These are phyloP conservation scores for Candida cerambycidarum DNA, from an alignment of 805 yeast genomes.

Conservation along the genomic window DNA sequence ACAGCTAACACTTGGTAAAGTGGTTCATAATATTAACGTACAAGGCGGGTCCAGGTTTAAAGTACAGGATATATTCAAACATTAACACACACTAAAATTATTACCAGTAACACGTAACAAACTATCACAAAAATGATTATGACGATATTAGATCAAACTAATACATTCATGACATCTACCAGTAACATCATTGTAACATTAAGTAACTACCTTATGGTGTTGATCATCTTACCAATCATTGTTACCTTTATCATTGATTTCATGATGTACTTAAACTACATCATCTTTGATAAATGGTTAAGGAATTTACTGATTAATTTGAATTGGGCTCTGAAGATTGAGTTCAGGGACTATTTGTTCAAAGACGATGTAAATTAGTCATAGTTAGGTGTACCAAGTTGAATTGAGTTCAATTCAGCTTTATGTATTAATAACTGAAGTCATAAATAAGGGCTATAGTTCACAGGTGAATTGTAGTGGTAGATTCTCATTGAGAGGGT, in stretches of 20 bases:
- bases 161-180: background rate
- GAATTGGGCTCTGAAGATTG: constrained; percentile 3
- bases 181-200: background rate
- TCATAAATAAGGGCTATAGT: no score
- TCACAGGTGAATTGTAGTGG: background rate
- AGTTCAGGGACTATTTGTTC: constrained; percentile 3
- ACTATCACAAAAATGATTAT: background rate
- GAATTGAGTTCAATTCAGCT: no score
- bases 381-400: no score
- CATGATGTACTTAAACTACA: constrained; percentile 5
- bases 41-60: no score
- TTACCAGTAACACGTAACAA: no score
- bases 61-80: no score
- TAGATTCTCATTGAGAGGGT: no score
- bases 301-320: background rate
- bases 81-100: no score
- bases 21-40: no score
- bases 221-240: constrained; percentile 3
- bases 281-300: constrained; percentile 1
- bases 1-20: no score
- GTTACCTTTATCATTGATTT: constrained; percentile 3
- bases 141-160: background rate
- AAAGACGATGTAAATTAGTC: constrained; percentile 2
- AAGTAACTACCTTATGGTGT: constrained; percentile 2
- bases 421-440: no score